Evolutionary conservation across 2,329 filamentous ascomycete genomes (phyloP).

Genomic region (Colletotrichum sansevieriae): DNA sequence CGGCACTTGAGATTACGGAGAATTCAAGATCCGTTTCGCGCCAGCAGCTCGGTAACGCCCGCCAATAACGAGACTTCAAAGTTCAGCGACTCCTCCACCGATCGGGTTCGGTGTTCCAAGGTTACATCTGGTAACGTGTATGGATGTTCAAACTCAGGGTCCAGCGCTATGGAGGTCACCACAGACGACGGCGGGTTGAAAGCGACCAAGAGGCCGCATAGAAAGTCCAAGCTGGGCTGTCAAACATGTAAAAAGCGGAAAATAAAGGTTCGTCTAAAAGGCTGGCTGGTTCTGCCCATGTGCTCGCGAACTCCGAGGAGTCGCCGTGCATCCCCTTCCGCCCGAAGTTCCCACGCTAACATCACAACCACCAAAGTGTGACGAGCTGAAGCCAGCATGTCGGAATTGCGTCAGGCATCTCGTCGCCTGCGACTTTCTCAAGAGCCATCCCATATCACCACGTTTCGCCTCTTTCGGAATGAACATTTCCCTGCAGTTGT

Average conservation of each 20-base stretch:
- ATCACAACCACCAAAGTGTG: conserved; percentile 41
- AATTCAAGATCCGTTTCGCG: not conserved
- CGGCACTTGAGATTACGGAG: not conserved
- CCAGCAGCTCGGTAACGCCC: not conserved
- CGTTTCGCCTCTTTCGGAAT: not conserved
- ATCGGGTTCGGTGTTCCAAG: not conserved
- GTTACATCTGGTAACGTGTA: not conserved
- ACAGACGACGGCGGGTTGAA: not conserved
- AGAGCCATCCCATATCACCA: conserved; percentile 14
- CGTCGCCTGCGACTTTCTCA: conserved; percentile 46
- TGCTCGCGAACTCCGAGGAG: too few species aligned
- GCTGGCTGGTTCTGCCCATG: not conserved
- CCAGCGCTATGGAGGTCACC: conserved; percentile 12
- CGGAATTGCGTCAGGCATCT: conserved; percentile 47
- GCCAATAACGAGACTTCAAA: not conserved
- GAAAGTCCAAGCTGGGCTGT: conserved; percentile 67
- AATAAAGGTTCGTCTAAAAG: conserved; percentile 54
- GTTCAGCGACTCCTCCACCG: too few species aligned
- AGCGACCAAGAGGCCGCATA: conserved; percentile 63
- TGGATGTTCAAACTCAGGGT: not conserved
- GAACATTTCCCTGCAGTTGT: conserved; percentile 14
- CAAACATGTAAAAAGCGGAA: conserved; percentile 67
- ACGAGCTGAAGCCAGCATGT: conserved; percentile 47
- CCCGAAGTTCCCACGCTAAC: too few species aligned
- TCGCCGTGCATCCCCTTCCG: not conserved